Conservation (phyloP, 2,329 filamentous ascomycete genomes). For the Neofusicoccum sp. region DNA sequence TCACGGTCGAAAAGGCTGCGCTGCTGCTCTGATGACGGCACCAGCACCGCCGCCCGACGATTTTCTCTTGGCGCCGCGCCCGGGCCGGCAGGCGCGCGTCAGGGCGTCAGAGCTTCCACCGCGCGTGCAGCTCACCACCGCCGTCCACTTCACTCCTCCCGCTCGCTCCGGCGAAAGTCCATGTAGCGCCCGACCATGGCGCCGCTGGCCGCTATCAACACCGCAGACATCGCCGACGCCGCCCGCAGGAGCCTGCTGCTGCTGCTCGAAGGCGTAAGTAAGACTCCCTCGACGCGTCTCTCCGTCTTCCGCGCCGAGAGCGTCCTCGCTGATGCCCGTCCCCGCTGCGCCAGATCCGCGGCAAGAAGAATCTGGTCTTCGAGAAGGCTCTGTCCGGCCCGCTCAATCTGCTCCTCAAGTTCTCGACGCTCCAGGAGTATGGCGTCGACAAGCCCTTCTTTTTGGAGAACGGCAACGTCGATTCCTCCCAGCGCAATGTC, state of each 20-base stretch:
- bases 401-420: slow-evolving; percentile 89
- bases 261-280: slow-evolving; percentile 92
- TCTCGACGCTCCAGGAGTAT: slow-evolving; percentile 93
- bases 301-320: not conserved
- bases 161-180: not conserved
- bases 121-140: not conserved
- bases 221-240: slow-evolving; percentile 75
- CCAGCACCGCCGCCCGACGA: not conserved
- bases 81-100: not conserved
- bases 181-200: slow-evolving; percentile 57
- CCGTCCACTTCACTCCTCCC: not conserved
- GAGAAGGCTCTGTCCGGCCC: slow-evolving; percentile 89
- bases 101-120: slow-evolving; percentile 5
- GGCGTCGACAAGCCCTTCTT: slow-evolving; percentile 98
- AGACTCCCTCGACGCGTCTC: slow-evolving; percentile 32
- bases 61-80: slow-evolving; percentile 2
- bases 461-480: slow-evolving; percentile 92
- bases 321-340: not conserved
- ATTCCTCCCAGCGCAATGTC: slow-evolving; percentile 92
- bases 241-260: slow-evolving; percentile 86
- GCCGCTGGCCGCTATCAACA: slow-evolving; percentile 70
- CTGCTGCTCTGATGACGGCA: not conserved
- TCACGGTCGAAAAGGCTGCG: not conserved
- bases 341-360: slow-evolving; percentile 71
- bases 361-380: slow-evolving; percentile 97